Evolutionary conservation across 495 filamentous ascomycete genomes (phyloP).

Genomic region (Xanthoparmelia taractica): DNA sequence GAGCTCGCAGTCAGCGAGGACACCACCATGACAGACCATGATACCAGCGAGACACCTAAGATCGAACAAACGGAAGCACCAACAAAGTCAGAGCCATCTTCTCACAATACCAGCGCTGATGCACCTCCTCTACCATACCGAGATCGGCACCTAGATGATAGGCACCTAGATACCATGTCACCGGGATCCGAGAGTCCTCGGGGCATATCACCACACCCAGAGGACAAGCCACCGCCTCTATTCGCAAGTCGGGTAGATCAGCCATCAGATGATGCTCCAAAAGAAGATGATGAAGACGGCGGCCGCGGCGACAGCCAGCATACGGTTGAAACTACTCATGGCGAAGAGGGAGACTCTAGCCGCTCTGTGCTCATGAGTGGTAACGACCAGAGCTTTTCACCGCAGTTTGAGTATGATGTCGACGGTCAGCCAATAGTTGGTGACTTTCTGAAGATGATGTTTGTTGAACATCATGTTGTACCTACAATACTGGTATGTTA

Average conservation of each 20-base stretch:
- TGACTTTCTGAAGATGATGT: conserved; percentile 92
- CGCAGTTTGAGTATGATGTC: conserved; percentile 52
- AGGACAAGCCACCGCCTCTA: conserved; percentile 62
- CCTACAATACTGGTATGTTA: conserved; percentile 83
- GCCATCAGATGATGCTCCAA: conserved; percentile 22
- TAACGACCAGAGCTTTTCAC: conserved; percentile 33
- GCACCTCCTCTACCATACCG: conserved; percentile 26
- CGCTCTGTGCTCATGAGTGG: conserved; percentile 27
- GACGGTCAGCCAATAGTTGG: conserved; percentile 87
- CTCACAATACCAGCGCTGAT: conserved; percentile 9
- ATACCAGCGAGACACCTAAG: conserved; percentile 9
- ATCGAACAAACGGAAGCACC: conserved; percentile 8
- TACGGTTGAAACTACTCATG: conserved; percentile 24
- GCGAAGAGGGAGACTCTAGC: conserved; percentile 28
- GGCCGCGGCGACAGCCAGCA: conserved; percentile 26
- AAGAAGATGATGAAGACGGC: conserved; percentile 24
- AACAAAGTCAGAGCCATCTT: conserved; percentile 9
- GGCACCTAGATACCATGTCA: conserved; percentile 17
- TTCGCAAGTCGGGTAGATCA: conserved; percentile 36
- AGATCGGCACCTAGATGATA: conserved; percentile 19
- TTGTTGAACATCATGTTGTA: conserved; percentile 88
- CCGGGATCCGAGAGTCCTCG: conserved; percentile 17
- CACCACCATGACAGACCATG: conserved; percentile 31
- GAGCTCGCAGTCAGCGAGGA: conserved; percentile 46
- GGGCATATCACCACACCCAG: conserved; percentile 47